These are phyloP conservation scores for Coemansia sp. DNA, from an alignment of 192 early-diverging fungal species.

Conservation along the genomic window DNA sequence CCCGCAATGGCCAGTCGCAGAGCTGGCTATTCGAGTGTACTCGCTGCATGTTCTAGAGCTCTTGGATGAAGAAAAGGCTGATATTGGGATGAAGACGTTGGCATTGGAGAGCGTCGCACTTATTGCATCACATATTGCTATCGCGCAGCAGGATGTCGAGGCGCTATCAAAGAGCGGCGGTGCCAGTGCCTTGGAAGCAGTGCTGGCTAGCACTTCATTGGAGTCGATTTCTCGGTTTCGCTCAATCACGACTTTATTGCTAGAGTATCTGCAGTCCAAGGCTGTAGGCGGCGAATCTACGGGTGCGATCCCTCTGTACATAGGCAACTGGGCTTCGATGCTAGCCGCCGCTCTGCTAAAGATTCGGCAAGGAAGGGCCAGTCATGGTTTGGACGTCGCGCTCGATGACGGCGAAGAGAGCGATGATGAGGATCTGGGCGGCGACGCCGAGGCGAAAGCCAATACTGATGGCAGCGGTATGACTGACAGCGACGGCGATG, in stretches of 20 bases:
- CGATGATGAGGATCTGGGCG: background rate
- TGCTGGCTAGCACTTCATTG: slow-evolving; percentile 23
- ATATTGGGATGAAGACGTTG: slow-evolving; percentile 58
- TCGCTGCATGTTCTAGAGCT: slow-evolving; percentile 70
- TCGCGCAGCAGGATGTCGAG: slow-evolving; percentile 7
- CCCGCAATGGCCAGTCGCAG: slow-evolving; percentile 92
- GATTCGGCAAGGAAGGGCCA: background rate
- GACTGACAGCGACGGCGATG: slow-evolving; percentile 2
- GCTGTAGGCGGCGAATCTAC: slow-evolving; percentile 31
- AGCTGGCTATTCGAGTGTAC: slow-evolving; percentile 68
- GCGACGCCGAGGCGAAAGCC: background rate
- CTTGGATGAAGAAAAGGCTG: slow-evolving; percentile 66
- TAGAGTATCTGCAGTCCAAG: slow-evolving; percentile 45
- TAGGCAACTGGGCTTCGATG: slow-evolving; percentile 44
- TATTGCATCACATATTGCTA: slow-evolving; percentile 63
- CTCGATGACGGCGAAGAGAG: background rate
- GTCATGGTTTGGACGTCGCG: background rate
- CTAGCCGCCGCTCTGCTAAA: slow-evolving; percentile 45
- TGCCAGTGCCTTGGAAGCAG: background rate
- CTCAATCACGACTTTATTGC: slow-evolving; percentile 15
- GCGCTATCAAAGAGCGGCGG: background rate
- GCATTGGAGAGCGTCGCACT: slow-evolving; percentile 68
- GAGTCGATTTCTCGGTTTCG: slow-evolving; percentile 31
- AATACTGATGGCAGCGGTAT: background rate
- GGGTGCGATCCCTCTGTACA: slow-evolving; percentile 38